Evolutionary conservation across 2,329 filamentous ascomycete species (phyloP).

Genomic region (Trichophyton schoenleinii): DNA sequence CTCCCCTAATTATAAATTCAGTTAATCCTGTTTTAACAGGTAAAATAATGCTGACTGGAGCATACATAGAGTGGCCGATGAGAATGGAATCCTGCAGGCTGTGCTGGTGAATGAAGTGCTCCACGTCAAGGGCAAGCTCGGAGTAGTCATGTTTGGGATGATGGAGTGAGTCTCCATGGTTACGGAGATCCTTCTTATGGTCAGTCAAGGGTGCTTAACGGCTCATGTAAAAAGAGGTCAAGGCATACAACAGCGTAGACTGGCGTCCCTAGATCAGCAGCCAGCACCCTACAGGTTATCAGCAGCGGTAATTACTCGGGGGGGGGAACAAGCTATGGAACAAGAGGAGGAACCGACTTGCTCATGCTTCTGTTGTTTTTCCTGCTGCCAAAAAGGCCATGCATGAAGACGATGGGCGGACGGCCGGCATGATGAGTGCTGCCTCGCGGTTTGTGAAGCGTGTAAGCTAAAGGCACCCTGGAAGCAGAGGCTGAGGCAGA

Average conservation of each 20-base stretch:
- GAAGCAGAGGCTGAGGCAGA: not conserved
- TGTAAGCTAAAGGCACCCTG: conserved; percentile 3
- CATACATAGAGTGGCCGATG: conserved; percentile 8
- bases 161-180: conserved; percentile 6
- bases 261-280: not conserved
- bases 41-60: not conserved
- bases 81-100: conserved; percentile 8
- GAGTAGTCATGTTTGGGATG: conserved; percentile 16
- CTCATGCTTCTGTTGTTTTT: conserved; percentile 8
- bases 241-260: conserved; percentile 4
- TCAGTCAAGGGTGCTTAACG: not conserved
- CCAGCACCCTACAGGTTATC: not conserved
- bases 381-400: conserved; percentile 7
- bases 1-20: conserved; percentile 2
- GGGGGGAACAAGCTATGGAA: not conserved
- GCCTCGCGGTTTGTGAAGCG: not conserved
- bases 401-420: conserved; percentile 6
- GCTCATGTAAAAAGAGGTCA: not conserved
- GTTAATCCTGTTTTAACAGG: not conserved
- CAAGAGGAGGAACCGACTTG: not conserved
- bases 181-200: not conserved
- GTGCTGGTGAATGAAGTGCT: conserved; percentile 15
- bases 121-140: conserved; percentile 18
- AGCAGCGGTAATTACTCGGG: not conserved
- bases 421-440: not conserved